Evolutionary conservation across 306 rosid species (phyloP).

Genomic region (Rosa multiflora): DNA sequence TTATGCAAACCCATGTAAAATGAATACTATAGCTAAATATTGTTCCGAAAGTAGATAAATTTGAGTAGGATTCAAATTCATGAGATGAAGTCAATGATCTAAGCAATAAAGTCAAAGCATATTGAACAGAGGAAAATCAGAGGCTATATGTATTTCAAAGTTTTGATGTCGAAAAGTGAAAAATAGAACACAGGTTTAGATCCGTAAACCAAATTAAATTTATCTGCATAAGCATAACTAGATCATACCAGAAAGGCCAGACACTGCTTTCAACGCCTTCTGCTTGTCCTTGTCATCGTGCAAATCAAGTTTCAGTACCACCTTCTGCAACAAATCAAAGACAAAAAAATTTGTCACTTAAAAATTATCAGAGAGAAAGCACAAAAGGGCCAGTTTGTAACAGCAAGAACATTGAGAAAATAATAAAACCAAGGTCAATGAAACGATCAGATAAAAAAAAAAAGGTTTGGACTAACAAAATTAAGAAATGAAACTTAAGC

Average conservation of each 20-base stretch:
- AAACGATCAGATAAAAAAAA: background rate
- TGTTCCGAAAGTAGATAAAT: no score
- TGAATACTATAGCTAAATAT: background rate
- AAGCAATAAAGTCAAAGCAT: background rate
- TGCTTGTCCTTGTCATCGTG: slow-evolving; percentile 70
- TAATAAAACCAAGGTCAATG: background rate
- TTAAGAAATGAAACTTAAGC: slow-evolving; percentile 8
- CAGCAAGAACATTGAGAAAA: background rate
- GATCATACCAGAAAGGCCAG: slow-evolving; percentile 49
- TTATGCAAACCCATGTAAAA: background rate
- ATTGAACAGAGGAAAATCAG: background rate
- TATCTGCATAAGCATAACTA: background rate
- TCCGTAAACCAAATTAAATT: background rate
- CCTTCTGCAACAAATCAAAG: slow-evolving; percentile 47
- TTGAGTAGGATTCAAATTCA: background rate
- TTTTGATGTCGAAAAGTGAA: background rate
- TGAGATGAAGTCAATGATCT: background rate
- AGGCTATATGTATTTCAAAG: background rate
- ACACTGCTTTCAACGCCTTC: slow-evolving; percentile 74
- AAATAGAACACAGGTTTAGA: no score
- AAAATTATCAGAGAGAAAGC: background rate
- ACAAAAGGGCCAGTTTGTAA: background rate
- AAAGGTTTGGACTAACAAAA: slow-evolving; percentile 16
- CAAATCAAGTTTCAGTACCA: slow-evolving; percentile 69
- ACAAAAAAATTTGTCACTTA: background rate